phyloP scores from a whole-genome alignment of 225 moss, liverwort and hornwort genomes.

The Straminergon stramineum region DNA sequence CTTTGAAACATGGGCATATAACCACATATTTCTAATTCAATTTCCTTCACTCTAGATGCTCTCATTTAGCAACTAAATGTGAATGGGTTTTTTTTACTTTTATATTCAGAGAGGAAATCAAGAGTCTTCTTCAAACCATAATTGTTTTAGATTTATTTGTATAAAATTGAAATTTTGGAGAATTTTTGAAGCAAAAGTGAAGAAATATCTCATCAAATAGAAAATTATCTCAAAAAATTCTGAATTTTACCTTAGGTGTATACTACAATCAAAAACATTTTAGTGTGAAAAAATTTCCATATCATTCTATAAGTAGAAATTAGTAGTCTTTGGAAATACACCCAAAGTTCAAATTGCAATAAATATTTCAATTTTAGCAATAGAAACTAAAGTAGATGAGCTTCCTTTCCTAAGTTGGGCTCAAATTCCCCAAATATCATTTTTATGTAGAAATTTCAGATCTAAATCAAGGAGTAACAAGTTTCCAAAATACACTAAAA shows the following conservation, averaged over 20 bases:
- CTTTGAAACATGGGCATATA: not conserved
- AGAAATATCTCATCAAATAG: not conserved
- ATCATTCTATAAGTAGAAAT: not conserved
- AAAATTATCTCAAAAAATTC: not conserved
- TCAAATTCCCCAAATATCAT: not conserved
- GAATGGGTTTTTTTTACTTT: not conserved
- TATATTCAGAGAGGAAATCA: not conserved
- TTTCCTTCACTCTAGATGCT: not conserved
- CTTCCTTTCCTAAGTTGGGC: rapidly evolving
- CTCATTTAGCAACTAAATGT: not conserved
- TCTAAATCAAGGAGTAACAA: rapidly evolving
- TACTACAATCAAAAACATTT: not conserved
- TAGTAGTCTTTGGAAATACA: rapidly evolving
- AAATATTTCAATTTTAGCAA: not conserved
- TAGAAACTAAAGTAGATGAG: not conserved
- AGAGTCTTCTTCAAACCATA: rapidly evolving
- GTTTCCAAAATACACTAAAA: not conserved
- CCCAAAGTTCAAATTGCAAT: not conserved
- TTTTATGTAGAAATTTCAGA: not conserved
- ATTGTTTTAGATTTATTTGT: not conserved
- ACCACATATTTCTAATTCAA: rapidly evolving
- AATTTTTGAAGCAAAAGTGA: not conserved
- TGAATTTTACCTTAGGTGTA: not conserved
- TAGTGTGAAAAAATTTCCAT: not conserved
- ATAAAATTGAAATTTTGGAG: not conserved